Percentiles rank a stretch among this genome's conserved stretches.
These are phyloP conservation scores for Aspergillus uvarum DNA, from an alignment of 2,329 filamentous ascomycete genomes.

Conservation along the genomic window DNA sequence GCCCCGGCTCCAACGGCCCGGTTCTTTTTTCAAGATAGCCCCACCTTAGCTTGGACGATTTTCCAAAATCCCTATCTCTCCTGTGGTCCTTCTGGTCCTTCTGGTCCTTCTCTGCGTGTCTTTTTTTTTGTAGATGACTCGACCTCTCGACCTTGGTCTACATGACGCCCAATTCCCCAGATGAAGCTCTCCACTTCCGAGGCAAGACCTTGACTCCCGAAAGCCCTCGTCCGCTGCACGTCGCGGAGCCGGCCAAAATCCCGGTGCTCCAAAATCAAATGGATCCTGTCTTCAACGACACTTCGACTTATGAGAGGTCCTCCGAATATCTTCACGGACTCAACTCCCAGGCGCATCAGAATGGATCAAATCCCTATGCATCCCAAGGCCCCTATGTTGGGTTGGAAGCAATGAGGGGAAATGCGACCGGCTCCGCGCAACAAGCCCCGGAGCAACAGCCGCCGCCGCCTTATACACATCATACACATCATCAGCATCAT, in stretches of 20 bases:
- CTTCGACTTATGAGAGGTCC: slow-evolving; percentile 56
- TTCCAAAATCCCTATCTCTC: slow-evolving; percentile 29
- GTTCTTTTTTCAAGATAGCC: slow-evolving; percentile 34
- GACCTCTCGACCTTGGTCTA: slow-evolving; percentile 42
- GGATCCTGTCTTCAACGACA: slow-evolving; percentile 70
- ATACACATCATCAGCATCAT: slow-evolving; percentile 11
- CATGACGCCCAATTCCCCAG: slow-evolving; percentile 55
- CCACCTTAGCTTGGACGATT: slow-evolving; percentile 39
- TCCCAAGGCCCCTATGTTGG: slow-evolving; percentile 18
- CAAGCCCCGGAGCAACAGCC: slow-evolving; percentile 20
- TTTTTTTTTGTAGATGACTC: slow-evolving; percentile 42
- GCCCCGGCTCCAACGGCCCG: slow-evolving; percentile 22
- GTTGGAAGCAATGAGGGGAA: slow-evolving; percentile 14
- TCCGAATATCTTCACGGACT: slow-evolving; percentile 26
- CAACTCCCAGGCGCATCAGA: slow-evolving; percentile 14
- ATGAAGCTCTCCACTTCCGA: slow-evolving; percentile 58
- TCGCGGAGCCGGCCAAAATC: slow-evolving; percentile 67
- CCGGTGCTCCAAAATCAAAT: slow-evolving; percentile 70
- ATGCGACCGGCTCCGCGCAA: slow-evolving; percentile 13
- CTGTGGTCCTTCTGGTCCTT: slow-evolving; percentile 13
- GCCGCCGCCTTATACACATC: slow-evolving; percentile 7
- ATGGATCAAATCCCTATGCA: background rate
- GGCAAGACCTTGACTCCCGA: slow-evolving; percentile 67
- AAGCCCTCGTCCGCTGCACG: slow-evolving; percentile 68
- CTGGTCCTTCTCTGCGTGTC: slow-evolving; percentile 4